These are phyloP conservation scores for Diphasiastrum complanatum DNA, from an alignment of 83 land plant genomes.

Conservation along the genomic window DNA sequence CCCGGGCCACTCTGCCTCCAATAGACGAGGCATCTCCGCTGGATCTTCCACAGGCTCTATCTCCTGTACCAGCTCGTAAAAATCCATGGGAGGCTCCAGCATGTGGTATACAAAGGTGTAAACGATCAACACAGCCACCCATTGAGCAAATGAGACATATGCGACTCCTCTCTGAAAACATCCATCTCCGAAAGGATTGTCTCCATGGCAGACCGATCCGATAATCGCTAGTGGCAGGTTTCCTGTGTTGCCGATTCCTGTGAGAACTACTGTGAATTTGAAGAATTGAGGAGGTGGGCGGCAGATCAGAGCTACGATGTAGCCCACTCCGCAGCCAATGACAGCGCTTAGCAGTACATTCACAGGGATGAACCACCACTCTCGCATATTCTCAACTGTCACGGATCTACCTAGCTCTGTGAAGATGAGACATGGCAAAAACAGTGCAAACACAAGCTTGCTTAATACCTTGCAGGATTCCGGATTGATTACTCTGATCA, in stretches of 20 bases:
- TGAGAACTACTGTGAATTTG: slow-evolving; percentile 60
- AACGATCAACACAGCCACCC: slow-evolving; percentile 73
- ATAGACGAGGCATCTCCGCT: slow-evolving; percentile 40
- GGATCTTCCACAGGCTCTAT: slow-evolving; percentile 32
- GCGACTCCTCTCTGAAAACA: slow-evolving; percentile 59
- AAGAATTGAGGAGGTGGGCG: slow-evolving; percentile 72
- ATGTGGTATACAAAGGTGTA: slow-evolving; percentile 79
- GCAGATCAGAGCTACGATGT: slow-evolving; percentile 56
- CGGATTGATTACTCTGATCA: slow-evolving; percentile 42
- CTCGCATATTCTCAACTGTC: slow-evolving; percentile 33
- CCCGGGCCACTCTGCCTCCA: slow-evolving; percentile 84
- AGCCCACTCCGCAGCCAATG: slow-evolving; percentile 59
- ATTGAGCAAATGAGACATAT: slow-evolving; percentile 72
- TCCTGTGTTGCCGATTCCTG: slow-evolving; percentile 79
- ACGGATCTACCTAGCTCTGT: slow-evolving; percentile 66
- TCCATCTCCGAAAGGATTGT: slow-evolving; percentile 52
- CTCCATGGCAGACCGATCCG: slow-evolving; percentile 60
- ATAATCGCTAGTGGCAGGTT: slow-evolving; percentile 72
- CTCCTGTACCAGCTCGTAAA: slow-evolving; percentile 57
- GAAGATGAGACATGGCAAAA: slow-evolving; percentile 80
- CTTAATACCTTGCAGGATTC: slow-evolving; percentile 57
- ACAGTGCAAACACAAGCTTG: slow-evolving; percentile 84
- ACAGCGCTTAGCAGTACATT: slow-evolving; percentile 59
- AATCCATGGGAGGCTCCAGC: slow-evolving; percentile 81
- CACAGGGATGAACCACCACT: slow-evolving; percentile 81